Base-by-base conservation (phyloP, 306 rosid species). In the Vicia sativa region DNA sequence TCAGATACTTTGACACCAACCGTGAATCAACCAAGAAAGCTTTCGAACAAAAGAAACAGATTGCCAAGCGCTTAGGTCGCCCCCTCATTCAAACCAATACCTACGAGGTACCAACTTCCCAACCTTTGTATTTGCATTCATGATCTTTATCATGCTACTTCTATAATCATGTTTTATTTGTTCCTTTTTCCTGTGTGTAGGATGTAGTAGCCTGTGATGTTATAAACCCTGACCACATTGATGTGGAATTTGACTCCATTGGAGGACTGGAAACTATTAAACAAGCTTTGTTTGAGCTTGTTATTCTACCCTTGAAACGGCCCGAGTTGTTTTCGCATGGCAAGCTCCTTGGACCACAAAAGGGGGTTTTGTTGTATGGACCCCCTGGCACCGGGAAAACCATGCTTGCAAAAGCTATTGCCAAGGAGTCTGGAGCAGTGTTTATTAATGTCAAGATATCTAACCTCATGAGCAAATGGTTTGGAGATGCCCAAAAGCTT, bases 351-450 rank as follows among this genome's bases (percentile, higher is more conserved):
- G 97, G 95, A 37, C 97, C 99, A 7, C 96, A 87, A 59, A 95
- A 91, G 65, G 99, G 99, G 23, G 97, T 88, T 9, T 78, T 95
- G 66, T 79, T 95, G 73, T 95, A 87, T 29, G 99, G 99, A 44
- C 99, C 99, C 3, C 99, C 99, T 9, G 99, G 97, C 42, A 95
- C 99, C n/a, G 99, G 99, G 68, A 95, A 95, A 81, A 95, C 99
- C 34, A 95, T 95, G 99, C 96, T 95, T 72, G 99, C 99, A 37
- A 95, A 95, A 81, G 97, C 99, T 74, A 95, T 95, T 68, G 99
- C 99, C 2, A 90, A 84, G 77, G 99, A 95, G 71, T 90, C 96
- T 9, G 97, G 86, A 61, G 99, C 99, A 67, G 97, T 88, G 76
- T 95, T 95, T 72, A 95, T 95, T 25, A 95, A 95, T 21, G 91